Conservation (phyloP, 2,329 filamentous ascomycete genomes). For the Aureobasidium vineae region DNA sequence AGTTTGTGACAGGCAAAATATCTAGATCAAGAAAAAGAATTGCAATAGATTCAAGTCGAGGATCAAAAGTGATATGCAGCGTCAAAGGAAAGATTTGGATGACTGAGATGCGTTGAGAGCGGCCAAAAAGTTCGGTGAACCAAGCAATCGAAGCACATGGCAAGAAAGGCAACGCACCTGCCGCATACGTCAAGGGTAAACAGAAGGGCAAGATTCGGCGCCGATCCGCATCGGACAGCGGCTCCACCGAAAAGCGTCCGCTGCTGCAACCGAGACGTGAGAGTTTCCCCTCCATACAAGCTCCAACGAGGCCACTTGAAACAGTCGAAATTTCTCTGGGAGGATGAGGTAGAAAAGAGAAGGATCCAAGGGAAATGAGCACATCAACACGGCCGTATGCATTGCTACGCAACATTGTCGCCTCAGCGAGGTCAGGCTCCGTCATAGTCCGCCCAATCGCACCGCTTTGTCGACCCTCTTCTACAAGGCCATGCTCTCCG, state of each 20-base stretch:
- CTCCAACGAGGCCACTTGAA: not conserved
- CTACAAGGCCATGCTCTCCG: not conserved
- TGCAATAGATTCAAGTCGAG: not conserved
- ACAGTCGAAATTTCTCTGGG: not conserved
- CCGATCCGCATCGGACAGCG: not conserved
- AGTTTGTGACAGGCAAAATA: not conserved
- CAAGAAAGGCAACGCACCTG: constrained; percentile 3
- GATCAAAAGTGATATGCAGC: not conserved
- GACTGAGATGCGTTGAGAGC: constrained; percentile 12
- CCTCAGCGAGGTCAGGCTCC: constrained; percentile 4
- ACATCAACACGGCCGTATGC: constrained; percentile 23
- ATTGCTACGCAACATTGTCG: constrained; percentile 18
- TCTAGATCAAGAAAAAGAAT: not conserved
- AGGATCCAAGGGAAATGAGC: constrained; percentile 10
- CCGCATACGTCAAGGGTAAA: constrained; percentile 17
- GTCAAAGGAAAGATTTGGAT: not conserved
- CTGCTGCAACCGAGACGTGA: not conserved
- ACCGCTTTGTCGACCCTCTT: not conserved
- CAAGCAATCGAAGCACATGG: constrained; percentile 23
- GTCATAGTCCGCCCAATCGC: not conserved
- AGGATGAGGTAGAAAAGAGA: constrained; percentile 28
- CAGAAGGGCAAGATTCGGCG: constrained; percentile 11
- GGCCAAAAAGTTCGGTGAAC: constrained; percentile 16
- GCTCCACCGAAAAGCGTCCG: constrained; percentile 7
- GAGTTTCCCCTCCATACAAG: not conserved